Evolutionary conservation across 2,329 filamentous ascomycete species (phyloP).

Genomic region (Ambrosiella beaveri): DNA sequence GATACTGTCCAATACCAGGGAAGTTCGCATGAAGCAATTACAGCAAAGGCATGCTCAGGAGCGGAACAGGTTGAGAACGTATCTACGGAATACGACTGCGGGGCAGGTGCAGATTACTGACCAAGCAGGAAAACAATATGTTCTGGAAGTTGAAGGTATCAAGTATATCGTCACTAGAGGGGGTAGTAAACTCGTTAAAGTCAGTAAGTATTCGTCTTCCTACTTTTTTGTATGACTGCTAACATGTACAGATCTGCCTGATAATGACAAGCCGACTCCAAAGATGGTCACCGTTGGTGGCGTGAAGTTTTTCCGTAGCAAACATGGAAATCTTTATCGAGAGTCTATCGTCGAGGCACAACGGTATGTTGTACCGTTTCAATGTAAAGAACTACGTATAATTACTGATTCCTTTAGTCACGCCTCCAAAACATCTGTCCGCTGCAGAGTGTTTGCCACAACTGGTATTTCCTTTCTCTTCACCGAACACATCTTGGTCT

Average conservation of each 20-base stretch:
- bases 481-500: not conserved
- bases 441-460: constrained; percentile 55
- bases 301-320: constrained; percentile 70
- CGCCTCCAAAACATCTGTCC: constrained; percentile 52
- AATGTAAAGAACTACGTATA: constrained; percentile 23
- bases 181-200: constrained; percentile 66
- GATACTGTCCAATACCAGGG: not conserved
- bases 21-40: not conserved
- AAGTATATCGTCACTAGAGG: constrained; percentile 56
- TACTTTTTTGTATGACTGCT: constrained; percentile 24
- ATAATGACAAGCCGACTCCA: constrained; percentile 43
- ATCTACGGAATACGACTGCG: constrained; percentile 1
- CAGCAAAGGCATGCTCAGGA: constrained; percentile 5
- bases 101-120: not conserved
- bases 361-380: constrained; percentile 38
- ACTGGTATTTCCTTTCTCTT: constrained; percentile 43
- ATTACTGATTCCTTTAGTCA: constrained; percentile 23
- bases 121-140: constrained; percentile 9
- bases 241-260: constrained; percentile 24
- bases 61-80: constrained; percentile 5
- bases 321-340: constrained; percentile 72
- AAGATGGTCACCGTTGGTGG: constrained; percentile 57
- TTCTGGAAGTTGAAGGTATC: constrained; percentile 42
- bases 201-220: constrained; percentile 38
- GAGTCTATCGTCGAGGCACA: constrained; percentile 58